phyloP scores from a whole-genome alignment of 225 moss, liverwort and hornwort genomes.

The Takakia lepidozioides region DNA sequence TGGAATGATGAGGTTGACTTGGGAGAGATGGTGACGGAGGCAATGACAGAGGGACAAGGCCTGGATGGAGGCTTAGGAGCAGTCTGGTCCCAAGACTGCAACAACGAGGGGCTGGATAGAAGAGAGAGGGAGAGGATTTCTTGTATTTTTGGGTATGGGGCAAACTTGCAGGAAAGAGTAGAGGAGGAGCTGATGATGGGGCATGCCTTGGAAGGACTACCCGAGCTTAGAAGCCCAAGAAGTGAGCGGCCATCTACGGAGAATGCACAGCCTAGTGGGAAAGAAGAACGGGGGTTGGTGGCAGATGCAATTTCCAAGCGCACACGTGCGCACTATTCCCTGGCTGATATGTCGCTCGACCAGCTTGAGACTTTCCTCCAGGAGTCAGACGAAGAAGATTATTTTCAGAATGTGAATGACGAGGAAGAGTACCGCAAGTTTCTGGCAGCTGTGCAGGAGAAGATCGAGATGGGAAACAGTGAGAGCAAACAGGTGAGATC shows the following conservation, averaged over 20 bases:
- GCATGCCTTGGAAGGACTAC: constrained; percentile 34
- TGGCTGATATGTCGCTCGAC: constrained; percentile 94
- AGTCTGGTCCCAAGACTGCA: constrained; percentile 11
- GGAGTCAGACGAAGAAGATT: constrained; percentile 94
- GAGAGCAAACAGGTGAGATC: constrained; percentile 17
- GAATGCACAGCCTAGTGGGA: constrained; percentile 21
- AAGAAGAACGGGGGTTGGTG: constrained; percentile 36
- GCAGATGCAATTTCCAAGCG: constrained; percentile 86
- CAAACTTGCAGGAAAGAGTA: constrained; percentile 11
- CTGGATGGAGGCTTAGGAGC: constrained; percentile 4
- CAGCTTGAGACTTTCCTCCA: constrained; percentile 94
- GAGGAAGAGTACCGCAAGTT: constrained; percentile 97
- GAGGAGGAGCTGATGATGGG: constrained; percentile 48
- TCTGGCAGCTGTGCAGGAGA: constrained; percentile 76
- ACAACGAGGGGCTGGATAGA: constrained; percentile 7
- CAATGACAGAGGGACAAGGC: not conserved
- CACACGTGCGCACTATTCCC: constrained; percentile 86
- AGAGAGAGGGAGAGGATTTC: constrained; percentile 9
- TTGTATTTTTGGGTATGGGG: constrained; percentile 7
- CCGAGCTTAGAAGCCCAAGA: constrained; percentile 25
- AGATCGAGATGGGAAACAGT: constrained; percentile 24
- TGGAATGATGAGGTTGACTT: constrained; percentile 11
- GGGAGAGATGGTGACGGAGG: constrained; percentile 6
- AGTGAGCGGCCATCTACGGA: constrained; percentile 26
- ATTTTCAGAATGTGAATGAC: constrained; percentile 88